Evolutionary conservation across 2,329 filamentous ascomycete genomes (phyloP).

Genomic region (Neofusicoccum ribis): DNA sequence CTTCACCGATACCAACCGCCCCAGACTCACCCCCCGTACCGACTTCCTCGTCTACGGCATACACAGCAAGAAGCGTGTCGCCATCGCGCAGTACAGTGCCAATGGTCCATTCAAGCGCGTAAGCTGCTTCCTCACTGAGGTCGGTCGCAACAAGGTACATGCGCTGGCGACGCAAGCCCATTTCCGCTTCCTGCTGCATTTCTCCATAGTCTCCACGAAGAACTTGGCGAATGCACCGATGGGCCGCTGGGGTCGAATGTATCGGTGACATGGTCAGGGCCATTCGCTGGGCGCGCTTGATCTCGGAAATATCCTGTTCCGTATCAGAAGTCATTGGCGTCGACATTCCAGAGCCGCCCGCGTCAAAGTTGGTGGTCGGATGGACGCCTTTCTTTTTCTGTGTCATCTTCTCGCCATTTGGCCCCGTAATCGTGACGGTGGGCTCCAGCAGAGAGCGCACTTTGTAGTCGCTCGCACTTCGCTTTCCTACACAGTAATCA

Average conservation of each 20-base stretch:
- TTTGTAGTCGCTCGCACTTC: constrained; percentile 52
- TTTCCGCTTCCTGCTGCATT: constrained; percentile 75
- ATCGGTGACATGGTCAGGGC: constrained; percentile 78
- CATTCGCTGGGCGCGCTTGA: constrained; percentile 84
- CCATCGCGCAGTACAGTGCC: constrained; percentile 92
- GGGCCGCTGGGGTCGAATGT: constrained; percentile 70
- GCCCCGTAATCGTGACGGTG: constrained; percentile 64
- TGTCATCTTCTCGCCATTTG: constrained; percentile 59
- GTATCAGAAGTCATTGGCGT: constrained; percentile 79
- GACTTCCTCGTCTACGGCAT: constrained; percentile 85
- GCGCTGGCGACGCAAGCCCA: constrained; percentile 74
- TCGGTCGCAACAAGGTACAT: constrained; percentile 97
- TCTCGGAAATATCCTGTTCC: constrained; percentile 79
- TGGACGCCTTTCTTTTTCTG: constrained; percentile 64
- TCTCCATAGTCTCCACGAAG: constrained; percentile 81
- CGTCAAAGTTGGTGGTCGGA: constrained; percentile 82
- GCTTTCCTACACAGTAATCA: constrained; percentile 45
- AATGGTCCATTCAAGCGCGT: constrained; percentile 96
- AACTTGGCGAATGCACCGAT: constrained; percentile 85
- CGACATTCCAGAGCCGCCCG: constrained; percentile 58
- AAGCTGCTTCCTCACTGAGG: constrained; percentile 88
- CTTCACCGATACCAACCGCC: constrained; percentile 65
- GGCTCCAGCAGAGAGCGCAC: constrained; percentile 69
- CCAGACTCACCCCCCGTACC: constrained; percentile 49
- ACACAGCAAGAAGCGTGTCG: constrained; percentile 89